These are phyloP conservation scores for Dendrothele bispora DNA, from an alignment of 768 basidiomycete genomes.

Conservation along the genomic window DNA sequence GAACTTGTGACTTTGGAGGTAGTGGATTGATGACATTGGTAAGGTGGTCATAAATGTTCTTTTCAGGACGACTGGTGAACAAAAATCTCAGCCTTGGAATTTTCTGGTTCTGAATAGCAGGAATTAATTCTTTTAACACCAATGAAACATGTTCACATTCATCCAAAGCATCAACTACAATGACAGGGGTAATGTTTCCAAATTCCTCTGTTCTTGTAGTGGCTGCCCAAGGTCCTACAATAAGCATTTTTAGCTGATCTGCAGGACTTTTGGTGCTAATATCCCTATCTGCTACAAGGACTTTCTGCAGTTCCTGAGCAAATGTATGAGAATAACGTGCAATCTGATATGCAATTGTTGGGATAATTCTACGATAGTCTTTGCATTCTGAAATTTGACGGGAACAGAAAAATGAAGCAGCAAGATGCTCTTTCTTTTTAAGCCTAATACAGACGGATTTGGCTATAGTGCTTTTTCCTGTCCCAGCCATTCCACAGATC, in stretches of 20 bases:
- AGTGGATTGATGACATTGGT: not conserved
- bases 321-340: not conserved
- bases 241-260: not conserved
- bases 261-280: not conserved
- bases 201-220: not conserved
- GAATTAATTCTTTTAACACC: not conserved
- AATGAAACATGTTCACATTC: not conserved
- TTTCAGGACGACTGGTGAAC: constrained; percentile 3
- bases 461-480: constrained; percentile 2
- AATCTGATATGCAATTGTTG: constrained; percentile 5
- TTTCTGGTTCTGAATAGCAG: not conserved
- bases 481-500: constrained; percentile 2
- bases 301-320: not conserved
- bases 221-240: not conserved
- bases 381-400: constrained; percentile 3
- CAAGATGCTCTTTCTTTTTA: not conserved
- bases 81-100: not conserved
- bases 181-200: not conserved
- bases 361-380: constrained; percentile 1
- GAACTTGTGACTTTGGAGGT: not conserved
- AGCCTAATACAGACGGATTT: not conserved
- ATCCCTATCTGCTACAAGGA: not conserved
- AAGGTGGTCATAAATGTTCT: not conserved
- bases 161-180: constrained; percentile 5
- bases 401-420: constrained; percentile 8